These are phyloP conservation scores for Neurospora terricola DNA, from an alignment of 495 filamentous ascomycete species.

Conservation along the genomic window DNA sequence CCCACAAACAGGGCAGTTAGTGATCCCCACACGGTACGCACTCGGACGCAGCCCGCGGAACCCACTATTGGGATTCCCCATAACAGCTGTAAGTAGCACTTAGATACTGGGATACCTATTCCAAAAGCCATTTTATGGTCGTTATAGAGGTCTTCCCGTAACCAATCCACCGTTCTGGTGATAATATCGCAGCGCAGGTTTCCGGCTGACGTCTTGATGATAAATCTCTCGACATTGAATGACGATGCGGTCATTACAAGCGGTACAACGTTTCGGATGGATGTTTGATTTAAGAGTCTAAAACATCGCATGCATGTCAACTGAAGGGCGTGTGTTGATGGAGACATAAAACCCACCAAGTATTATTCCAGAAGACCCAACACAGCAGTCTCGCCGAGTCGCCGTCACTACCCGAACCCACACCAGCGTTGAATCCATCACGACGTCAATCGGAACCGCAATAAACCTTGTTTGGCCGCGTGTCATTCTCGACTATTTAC, in stretches of 20 bases:
- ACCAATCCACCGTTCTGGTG: background rate
- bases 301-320: background rate
- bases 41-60: background rate
- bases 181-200: background rate
- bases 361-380: background rate
- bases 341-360: background rate
- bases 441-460: background rate
- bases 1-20: background rate
- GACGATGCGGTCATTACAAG: background rate
- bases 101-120: background rate
- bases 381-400: background rate
- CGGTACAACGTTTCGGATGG: background rate
- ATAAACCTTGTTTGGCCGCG: background rate
- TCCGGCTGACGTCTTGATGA: background rate
- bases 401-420: background rate
- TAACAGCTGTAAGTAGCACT: background rate
- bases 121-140: accelerated
- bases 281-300: background rate
- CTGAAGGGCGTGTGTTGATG: background rate
- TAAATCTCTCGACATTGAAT: background rate
- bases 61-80: background rate
- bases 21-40: background rate
- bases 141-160: background rate
- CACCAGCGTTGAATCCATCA: background rate
- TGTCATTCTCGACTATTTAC: background rate